Percentiles rank a stretch among this genome's conserved stretches.
Evolutionary conservation across 2,329 filamentous ascomycete species (phyloP).

Genomic region (Colletotrichum chrysophilum): DNA sequence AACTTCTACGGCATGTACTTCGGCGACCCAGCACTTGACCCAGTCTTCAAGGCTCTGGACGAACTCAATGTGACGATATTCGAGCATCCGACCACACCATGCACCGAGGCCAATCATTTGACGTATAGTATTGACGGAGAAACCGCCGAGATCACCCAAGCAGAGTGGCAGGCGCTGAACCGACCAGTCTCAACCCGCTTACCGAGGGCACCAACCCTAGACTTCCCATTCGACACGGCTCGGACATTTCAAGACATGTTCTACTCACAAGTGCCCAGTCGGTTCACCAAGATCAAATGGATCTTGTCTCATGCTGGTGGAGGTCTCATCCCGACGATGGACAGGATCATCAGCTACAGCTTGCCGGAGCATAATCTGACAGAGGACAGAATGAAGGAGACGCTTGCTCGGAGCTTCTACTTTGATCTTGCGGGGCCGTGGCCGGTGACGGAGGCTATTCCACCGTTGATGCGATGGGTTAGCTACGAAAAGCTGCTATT

Average conservation of each 20-base stretch:
- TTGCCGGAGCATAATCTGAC: constrained; percentile 19
- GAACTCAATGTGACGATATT: constrained; percentile 52
- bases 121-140: constrained; percentile 11
- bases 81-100: constrained; percentile 59
- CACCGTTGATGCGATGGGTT: constrained; percentile 27
- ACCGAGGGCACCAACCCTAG: constrained; percentile 1
- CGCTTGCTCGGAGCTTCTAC: constrained; percentile 24
- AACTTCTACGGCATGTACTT: constrained; percentile 59
- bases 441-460: constrained; percentile 24
- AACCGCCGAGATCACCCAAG: background rate
- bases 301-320: constrained; percentile 31
- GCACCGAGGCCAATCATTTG: constrained; percentile 29
- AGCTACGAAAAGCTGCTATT: constrained; percentile 24
- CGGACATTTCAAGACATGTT: constrained; percentile 22
- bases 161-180: constrained; percentile 1
- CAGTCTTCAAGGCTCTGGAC: constrained; percentile 54
- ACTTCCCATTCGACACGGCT: constrained; percentile 29
- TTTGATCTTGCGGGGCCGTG: constrained; percentile 31
- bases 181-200: background rate
- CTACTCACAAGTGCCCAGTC: constrained; percentile 21
- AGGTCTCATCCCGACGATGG: constrained; percentile 27
- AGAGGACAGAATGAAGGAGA: constrained; percentile 33
- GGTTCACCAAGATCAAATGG: constrained; percentile 28
- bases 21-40: constrained; percentile 48
- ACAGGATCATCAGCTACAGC: constrained; percentile 14